Evolutionary conservation across 2,329 filamentous ascomycete species (phyloP), one percentile per base, ranked within the genome.

Genomic region (Fusarium cicatricum): DNA sequence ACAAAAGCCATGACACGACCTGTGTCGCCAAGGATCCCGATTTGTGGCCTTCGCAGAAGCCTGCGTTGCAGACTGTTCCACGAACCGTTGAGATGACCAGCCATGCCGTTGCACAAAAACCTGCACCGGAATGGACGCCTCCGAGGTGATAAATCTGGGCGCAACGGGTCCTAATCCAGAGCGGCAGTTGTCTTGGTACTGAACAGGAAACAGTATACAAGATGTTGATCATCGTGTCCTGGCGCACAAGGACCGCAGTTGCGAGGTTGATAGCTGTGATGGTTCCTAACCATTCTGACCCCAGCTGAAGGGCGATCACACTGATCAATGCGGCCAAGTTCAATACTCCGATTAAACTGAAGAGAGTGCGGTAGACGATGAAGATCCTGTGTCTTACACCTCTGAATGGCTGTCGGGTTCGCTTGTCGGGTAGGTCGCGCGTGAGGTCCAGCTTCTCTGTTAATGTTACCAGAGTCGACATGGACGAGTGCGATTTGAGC

Each of bases 1-100:
- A 77, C 34, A 90, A 79, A 34, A 86, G 68, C 67, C 84, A 88
- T 11, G 84, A 82, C 21, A 90, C 71, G 11, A 80, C 76, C 29
- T 75, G 67, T 11, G 72, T 74, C 38, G 75, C 71, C 26, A 81
- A 69, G 23, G 83, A 78, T n/a, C 38, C 58, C 10, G 34, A 77
- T 64, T 60, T 69, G 40, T 67, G 59, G 31, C 60, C 42, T 60
- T 70, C 26, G 65, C 64, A 62, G 65, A 69, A 57, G 65, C 60
- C 52, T 71, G 58, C 49, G 70, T 73, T 36, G 72, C 72, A 69
- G 43, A 76, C 49, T 4, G 77, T 78, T 23, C 70, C 77, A 45
- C 69, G 72, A 33, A 72, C 65, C 4, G 74, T 77, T 31, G 77
- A 79, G 29, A 74, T 73, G n/a, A 82, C 62, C 45, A 82, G 78